A percentile compares a stretch with the other conserved stretches of the same genome.
phyloP scores from a whole-genome alignment of 208 protist species.

The Leishmania tarentolae region DNA sequence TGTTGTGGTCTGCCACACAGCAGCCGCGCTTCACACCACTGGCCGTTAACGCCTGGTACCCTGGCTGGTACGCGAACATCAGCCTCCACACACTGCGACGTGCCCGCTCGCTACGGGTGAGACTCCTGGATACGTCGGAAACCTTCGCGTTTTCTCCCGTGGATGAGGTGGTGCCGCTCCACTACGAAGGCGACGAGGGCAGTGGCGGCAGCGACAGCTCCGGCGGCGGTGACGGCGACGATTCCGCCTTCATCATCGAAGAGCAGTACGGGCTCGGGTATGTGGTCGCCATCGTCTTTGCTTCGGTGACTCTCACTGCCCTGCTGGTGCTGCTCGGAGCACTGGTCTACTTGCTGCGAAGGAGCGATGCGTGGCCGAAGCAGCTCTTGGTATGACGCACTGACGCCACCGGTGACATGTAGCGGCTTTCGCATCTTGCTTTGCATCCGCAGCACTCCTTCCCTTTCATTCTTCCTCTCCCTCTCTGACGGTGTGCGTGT shows the following conservation, averaged over 20 bases:
- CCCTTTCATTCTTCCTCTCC: neutral
- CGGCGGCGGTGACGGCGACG: neutral
- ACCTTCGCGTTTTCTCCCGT: slow-evolving; percentile 14
- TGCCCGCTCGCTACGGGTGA: slow-evolving; percentile 24
- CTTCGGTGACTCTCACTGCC: slow-evolving; percentile 10
- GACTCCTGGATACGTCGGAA: slow-evolving; percentile 8
- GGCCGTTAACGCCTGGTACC: slow-evolving; percentile 13
- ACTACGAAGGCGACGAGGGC: neutral
- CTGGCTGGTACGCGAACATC: slow-evolving; percentile 19
- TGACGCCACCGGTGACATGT: neutral
- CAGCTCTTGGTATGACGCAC: neutral
- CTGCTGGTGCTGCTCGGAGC: slow-evolving; percentile 10
- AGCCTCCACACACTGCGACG: slow-evolving; percentile 4
- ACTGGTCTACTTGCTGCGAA: neutral
- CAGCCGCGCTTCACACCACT: slow-evolving; percentile 15
- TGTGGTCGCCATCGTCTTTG: slow-evolving; percentile 13
- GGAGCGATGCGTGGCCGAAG: slow-evolving; percentile 10
- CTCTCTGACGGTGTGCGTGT: neutral
- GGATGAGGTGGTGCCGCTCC: slow-evolving; percentile 3
- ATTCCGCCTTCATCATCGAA: neutral
- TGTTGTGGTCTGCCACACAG: slow-evolving; percentile 20
- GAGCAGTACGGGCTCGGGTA: slow-evolving; percentile 12
- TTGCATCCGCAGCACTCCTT: neutral
- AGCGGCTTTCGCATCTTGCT: neutral
- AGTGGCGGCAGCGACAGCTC: neutral